Base-by-base conservation (phyloP, 192 early-diverging fungal genomes). In the Gaertneriomyces semiglobifer region DNA sequence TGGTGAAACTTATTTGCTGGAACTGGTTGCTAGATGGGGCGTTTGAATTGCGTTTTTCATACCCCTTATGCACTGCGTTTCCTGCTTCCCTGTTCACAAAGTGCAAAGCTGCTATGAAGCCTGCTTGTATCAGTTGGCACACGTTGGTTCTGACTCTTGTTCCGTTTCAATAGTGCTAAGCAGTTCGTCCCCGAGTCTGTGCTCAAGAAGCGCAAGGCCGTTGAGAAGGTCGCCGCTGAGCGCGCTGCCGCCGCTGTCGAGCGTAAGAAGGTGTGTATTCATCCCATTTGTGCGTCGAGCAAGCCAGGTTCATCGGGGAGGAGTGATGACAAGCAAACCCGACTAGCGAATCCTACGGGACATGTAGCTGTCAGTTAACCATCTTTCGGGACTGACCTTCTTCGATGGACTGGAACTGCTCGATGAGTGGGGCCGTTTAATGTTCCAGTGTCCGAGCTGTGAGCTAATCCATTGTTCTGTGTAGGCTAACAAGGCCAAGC, bases 321-420 rank as follows among this genome's bases (percentile, higher is more conserved):
- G 53, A 61, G 56, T 71, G 69, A 72, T 72, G 70, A 65, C 54
- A 57, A 54, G 45, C 18, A 18, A 20, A 19, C 18, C 58, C 59
- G 63, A 69, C 64, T 70, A 79, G 71, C 77, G 62, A 77, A 58
- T 53, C 61, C 60, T 38, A 60, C 48, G 38, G 72, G 70, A 74
- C 59, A 81, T 84, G 82, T 62, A 71, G 83, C 71, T 77, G 63
- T 71, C 53, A 68, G 63, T 75, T 69, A 70, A 86, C 84, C 84
- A 86, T 86, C 84, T 86, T 86, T 86, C 84, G 84, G 84, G 84
- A 74, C 84, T 86, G 84, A 86, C 59, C 44, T 56, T 53, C 19
- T 46, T 20, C 54, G 16, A n/a, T 18, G 39, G 55, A 44, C 33
- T 19, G 16, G 9, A 9, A 18, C 45, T 64, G 42, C 53, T 41